Percentiles rank a stretch among this genome's conserved stretches.
phyloP scores from a whole-genome alignment of 2,329 filamentous ascomycete genomes.

The Aaosphaeria arxii region DNA sequence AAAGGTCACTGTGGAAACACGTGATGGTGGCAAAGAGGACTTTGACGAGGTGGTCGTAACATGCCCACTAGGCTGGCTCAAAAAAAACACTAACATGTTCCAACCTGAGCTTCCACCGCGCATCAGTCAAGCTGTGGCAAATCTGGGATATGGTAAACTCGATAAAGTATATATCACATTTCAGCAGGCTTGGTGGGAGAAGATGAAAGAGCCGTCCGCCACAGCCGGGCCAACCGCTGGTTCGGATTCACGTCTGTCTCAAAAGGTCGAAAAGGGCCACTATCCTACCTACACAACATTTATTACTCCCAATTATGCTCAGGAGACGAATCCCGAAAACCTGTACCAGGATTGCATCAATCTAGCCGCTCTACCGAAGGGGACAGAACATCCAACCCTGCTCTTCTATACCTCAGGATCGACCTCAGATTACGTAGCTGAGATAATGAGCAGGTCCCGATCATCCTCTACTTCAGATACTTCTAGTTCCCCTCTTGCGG shows the following conservation, averaged over 20 bases:
- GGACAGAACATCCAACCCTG: background rate
- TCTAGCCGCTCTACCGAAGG: background rate
- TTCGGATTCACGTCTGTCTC: background rate
- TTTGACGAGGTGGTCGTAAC: constrained; percentile 67
- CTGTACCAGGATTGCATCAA: constrained; percentile 63
- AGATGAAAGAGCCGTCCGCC: background rate
- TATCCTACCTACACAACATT: constrained; percentile 66
- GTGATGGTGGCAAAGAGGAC: constrained; percentile 41
- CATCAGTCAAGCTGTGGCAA: constrained; percentile 54
- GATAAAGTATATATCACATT: constrained; percentile 63
- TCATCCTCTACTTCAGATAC: too few relatives aligned
- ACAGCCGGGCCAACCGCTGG: background rate
- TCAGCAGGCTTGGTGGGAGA: constrained; percentile 67
- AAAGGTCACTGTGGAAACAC: constrained; percentile 42
- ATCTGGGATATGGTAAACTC: constrained; percentile 63
- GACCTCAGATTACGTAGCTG: background rate
- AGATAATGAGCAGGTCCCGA: too few relatives aligned
- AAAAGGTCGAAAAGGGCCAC: background rate
- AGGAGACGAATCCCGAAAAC: constrained; percentile 54
- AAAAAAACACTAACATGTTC: constrained; percentile 55
- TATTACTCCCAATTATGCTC: constrained; percentile 64
- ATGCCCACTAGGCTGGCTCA: constrained; percentile 64
- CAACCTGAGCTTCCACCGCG: constrained; percentile 53
- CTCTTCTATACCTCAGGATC: background rate
- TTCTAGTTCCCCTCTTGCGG: too few relatives aligned